These are phyloP conservation scores for Thielaviopsis euricoi DNA, from an alignment of 2,329 filamentous ascomycete species.

Conservation along the genomic window DNA sequence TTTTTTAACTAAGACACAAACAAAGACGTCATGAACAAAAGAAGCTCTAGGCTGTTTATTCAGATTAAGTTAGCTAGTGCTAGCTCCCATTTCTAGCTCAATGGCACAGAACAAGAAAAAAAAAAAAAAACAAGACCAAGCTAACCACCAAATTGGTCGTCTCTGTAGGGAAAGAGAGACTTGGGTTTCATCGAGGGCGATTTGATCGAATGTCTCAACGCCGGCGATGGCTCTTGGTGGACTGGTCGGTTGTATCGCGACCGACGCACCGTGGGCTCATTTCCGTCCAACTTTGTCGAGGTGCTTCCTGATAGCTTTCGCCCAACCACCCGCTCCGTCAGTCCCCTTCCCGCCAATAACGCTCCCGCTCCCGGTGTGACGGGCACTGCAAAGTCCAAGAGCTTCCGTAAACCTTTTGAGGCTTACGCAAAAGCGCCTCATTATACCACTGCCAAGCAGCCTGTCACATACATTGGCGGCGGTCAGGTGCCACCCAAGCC, in stretches of 20 bases:
- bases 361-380: slow-evolving; percentile 24
- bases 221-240: slow-evolving; percentile 97
- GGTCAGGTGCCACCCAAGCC: slow-evolving; percentile 21
- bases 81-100: background rate
- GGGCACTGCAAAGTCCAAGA: slow-evolving; percentile 37
- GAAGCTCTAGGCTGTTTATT: background rate
- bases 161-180: slow-evolving; percentile 61
- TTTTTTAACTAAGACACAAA: background rate
- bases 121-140: background rate
- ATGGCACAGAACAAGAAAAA: background rate
- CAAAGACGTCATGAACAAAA: background rate
- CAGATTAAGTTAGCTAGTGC: background rate
- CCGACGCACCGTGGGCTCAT: slow-evolving; percentile 76
- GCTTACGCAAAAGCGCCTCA: slow-evolving; percentile 51
- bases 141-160: background rate
- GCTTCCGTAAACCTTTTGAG: slow-evolving; percentile 50
- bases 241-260: slow-evolving; percentile 83
- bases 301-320: slow-evolving; percentile 73
- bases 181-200: slow-evolving; percentile 96
- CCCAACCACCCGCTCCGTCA: slow-evolving; percentile 48
- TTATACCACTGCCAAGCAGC: slow-evolving; percentile 46
- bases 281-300: slow-evolving; percentile 95
- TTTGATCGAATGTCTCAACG: slow-evolving; percentile 93
- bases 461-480: slow-evolving; percentile 36
- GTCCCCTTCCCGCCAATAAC: slow-evolving; percentile 41